Conservation (phyloP, 352 stramenopile species). For the Pythium inflatum region DNA sequence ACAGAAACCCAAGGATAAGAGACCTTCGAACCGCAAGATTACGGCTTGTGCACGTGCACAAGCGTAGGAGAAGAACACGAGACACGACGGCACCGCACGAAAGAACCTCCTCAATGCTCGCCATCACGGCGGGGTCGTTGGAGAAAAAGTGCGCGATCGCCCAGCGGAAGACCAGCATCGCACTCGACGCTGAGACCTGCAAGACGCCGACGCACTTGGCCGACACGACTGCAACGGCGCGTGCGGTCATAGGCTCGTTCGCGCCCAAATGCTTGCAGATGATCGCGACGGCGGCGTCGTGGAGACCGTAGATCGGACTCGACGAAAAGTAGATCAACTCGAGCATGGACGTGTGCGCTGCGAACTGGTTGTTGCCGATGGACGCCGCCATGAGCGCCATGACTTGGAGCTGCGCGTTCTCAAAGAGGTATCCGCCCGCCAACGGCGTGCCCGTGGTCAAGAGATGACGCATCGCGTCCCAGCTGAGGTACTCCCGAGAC, state of each 20-base stretch:
- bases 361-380: constrained; percentile 75
- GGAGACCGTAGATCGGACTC: constrained; percentile 83
- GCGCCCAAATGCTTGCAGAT: constrained; percentile 70
- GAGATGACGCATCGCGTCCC: constrained; percentile 44
- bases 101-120: constrained; percentile 67
- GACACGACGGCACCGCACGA: constrained; percentile 58
- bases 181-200: constrained; percentile 42
- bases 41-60: constrained; percentile 51
- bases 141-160: constrained; percentile 76
- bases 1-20: not conserved
- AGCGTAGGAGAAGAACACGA: constrained; percentile 85
- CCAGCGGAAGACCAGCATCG: constrained; percentile 49
- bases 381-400: constrained; percentile 76
- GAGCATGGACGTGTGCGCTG: constrained; percentile 85
- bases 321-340: constrained; percentile 86
- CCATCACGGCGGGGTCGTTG: constrained; percentile 61
- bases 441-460: constrained; percentile 59
- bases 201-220: constrained; percentile 51
- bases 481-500: constrained; percentile 43
- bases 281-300: constrained; percentile 62
- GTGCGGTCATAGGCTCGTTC: constrained; percentile 41
- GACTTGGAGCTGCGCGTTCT: constrained; percentile 80
- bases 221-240: constrained; percentile 61
- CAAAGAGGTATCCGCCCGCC: constrained; percentile 65
- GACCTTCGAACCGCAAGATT: not conserved